Conservation (phyloP, 2,329 filamentous ascomycete species). For the Cladosporium colombiae region DNA sequence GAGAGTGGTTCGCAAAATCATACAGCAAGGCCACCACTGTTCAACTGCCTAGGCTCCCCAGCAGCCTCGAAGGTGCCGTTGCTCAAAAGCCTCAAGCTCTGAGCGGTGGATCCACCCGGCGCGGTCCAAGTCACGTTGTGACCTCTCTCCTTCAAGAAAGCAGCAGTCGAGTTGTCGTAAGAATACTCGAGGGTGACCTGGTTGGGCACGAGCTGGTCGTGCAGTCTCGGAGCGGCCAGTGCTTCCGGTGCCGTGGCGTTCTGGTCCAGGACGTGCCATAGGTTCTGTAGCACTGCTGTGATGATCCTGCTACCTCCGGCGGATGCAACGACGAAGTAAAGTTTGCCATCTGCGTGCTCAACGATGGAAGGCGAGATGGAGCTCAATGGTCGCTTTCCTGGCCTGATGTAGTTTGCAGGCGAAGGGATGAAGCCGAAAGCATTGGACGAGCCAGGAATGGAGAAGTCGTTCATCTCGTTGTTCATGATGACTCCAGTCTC, state of each 20-base stretch:
- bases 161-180: constrained; percentile 66
- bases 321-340: constrained; percentile 71
- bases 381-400: constrained; percentile 78
- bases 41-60: constrained; percentile 71
- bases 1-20: neutral
- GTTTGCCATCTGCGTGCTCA: constrained; percentile 63
- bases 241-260: constrained; percentile 62
- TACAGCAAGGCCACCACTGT: constrained; percentile 63
- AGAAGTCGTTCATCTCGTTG: constrained; percentile 70
- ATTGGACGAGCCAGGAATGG: constrained; percentile 74
- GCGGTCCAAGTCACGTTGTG: constrained; percentile 73
- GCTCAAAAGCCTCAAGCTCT: constrained; percentile 62
- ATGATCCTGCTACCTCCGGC: constrained; percentile 84
- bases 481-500: constrained; percentile 78
- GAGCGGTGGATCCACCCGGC: constrained; percentile 66
- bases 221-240: constrained; percentile 67
- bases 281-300: constrained; percentile 71
- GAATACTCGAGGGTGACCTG: constrained; percentile 65
- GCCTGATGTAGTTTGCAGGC: constrained; percentile 76
- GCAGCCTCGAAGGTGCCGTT: constrained; percentile 77
- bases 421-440: constrained; percentile 83
- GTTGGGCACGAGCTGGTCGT: constrained; percentile 81
- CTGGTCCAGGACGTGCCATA: constrained; percentile 72
- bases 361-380: constrained; percentile 80
- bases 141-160: constrained; percentile 62